Evolutionary conservation across 208 protist species (phyloP).

Genomic region (Leishmania arabica): DNA sequence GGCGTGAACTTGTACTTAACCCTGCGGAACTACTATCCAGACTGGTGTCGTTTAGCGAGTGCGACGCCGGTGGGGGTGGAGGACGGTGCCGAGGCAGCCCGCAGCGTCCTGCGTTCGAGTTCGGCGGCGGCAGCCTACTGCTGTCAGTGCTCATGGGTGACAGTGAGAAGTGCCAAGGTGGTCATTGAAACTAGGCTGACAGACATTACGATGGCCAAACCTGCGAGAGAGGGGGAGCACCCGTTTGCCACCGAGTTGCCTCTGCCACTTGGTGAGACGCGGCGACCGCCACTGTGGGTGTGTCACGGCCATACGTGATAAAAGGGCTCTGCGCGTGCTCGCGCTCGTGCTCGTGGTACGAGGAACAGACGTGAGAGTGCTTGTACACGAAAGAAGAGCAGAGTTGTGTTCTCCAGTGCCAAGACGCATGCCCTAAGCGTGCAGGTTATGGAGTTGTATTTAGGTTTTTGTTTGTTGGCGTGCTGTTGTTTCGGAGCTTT

Average conservation of each 20-base stretch:
- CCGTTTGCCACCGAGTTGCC: constrained; percentile 69
- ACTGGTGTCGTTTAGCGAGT: constrained; percentile 79
- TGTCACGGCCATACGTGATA: constrained; percentile 60
- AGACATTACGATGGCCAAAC: constrained; percentile 27
- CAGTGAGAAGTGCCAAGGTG: constrained; percentile 41
- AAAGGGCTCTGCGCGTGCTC: background rate
- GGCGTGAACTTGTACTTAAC: constrained; percentile 80
- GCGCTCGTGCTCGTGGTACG: background rate
- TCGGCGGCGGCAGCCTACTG: constrained; percentile 69
- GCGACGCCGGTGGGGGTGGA: constrained; percentile 53
- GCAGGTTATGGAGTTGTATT: background rate
- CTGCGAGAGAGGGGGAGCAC: constrained; percentile 10
- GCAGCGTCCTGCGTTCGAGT: constrained; percentile 39
- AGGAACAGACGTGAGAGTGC: background rate
- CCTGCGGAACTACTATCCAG: constrained; percentile 85
- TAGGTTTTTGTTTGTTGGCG: background rate
- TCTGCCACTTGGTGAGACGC: constrained; percentile 30
- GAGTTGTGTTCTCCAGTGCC: background rate
- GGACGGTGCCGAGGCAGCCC: constrained; percentile 7
- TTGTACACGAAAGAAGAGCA: background rate
- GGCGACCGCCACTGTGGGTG: constrained; percentile 80
- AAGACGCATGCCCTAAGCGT: background rate
- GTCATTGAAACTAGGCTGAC: constrained; percentile 64
- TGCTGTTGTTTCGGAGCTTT: background rate
- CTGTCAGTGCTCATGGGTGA: constrained; percentile 89